Evolutionary conservation across 2,329 filamentous ascomycete species (phyloP).

Genomic region (Alternaria hordeiaustralica): DNA sequence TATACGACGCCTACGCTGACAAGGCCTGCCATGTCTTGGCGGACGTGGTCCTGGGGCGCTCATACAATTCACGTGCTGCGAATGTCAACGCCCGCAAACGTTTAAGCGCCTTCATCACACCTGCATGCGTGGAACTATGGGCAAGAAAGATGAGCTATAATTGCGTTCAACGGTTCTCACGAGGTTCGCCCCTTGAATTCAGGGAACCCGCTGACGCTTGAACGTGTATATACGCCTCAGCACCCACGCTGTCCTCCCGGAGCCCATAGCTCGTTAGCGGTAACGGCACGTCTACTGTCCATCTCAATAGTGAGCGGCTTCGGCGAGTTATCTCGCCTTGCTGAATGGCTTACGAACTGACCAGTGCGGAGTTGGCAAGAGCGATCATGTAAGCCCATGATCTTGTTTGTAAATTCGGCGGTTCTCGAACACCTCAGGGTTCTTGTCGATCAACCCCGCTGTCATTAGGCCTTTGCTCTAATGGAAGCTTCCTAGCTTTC

Average conservation of each 20-base stretch:
- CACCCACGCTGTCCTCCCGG: not conserved
- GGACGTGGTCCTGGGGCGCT: conserved; percentile 1
- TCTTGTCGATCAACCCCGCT: conserved; percentile 1
- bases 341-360: conserved; percentile 26
- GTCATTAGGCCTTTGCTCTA: not conserved
- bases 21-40: conserved; percentile 2
- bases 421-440: conserved; percentile 9
- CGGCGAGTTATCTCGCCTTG: conserved; percentile 10
- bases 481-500: not conserved
- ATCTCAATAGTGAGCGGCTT: conserved; percentile 1
- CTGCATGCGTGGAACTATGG: conserved; percentile 2
- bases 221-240: not conserved
- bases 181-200: not conserved
- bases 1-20: conserved; percentile 19
- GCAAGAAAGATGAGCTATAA: not conserved
- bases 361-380: conserved; percentile 18
- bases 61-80: conserved; percentile 25
- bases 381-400: conserved; percentile 15
- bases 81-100: conserved; percentile 27
- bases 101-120: conserved; percentile 3
- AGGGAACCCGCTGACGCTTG: not conserved
- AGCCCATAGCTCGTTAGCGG: not conserved
- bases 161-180: not conserved
- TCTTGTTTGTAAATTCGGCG: not conserved
- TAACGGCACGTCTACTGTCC: not conserved